phyloP scores from a whole-genome alignment of 2,329 filamentous ascomycete genomes.

The Ophiostoma quercus region DNA sequence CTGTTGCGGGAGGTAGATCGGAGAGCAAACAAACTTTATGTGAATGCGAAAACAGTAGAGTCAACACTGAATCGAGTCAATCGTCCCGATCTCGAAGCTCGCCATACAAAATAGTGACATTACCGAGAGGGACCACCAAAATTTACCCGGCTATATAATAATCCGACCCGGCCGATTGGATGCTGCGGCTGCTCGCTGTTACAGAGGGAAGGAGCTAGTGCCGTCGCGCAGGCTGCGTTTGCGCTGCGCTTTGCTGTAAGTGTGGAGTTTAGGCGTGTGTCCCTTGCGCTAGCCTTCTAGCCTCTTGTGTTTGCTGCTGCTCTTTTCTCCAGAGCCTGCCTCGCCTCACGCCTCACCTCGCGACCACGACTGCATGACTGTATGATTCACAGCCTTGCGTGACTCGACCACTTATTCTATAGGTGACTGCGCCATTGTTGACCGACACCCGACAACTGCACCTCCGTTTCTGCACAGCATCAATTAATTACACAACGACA shows the following conservation, averaged over 20 bases:
- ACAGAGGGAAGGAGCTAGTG: slow-evolving; percentile 1
- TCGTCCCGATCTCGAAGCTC: slow-evolving; percentile 5
- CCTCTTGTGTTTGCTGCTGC: not conserved
- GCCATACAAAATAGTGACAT: slow-evolving; percentile 12
- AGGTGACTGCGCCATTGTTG: not conserved
- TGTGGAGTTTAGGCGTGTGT: slow-evolving; percentile 5
- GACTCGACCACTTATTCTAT: not conserved
- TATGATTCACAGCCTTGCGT: slow-evolving; percentile 11
- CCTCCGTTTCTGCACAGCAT: not conserved
- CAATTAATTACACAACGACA: not conserved
- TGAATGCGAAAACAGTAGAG: not conserved
- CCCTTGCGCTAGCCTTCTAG: slow-evolving; percentile 14
- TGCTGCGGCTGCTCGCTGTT: not conserved
- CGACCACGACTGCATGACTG: slow-evolving; percentile 1
- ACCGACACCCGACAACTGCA: not conserved
- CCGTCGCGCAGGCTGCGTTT: slow-evolving; percentile 6
- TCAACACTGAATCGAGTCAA: not conserved
- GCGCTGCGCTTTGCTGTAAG: not conserved
- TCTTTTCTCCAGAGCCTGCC: slow-evolving; percentile 14
- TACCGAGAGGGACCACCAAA: slow-evolving; percentile 6
- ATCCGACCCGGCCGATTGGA: slow-evolving; percentile 20
- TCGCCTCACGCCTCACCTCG: not conserved
- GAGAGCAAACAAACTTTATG: not conserved
- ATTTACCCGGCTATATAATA: slow-evolving; percentile 22
- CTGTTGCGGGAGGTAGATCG: not conserved